Percentiles rank a stretch among this genome's conserved stretches.
phyloP scores from a whole-genome alignment of 2,329 filamentous ascomycete species.

The Arthrocladium fulminans region DNA sequence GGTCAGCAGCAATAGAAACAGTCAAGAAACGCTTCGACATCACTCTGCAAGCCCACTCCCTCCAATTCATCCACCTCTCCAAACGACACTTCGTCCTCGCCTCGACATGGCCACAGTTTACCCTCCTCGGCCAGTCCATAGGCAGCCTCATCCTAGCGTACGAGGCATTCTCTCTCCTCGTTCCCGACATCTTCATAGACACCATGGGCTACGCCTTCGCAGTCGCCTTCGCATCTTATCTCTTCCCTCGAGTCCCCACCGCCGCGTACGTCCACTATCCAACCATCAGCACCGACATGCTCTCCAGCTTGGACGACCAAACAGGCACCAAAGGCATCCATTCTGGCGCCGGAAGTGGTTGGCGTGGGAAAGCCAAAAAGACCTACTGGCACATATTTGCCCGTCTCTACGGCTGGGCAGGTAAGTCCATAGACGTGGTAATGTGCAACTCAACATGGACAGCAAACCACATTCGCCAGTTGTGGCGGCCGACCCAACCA shows the following conservation, averaged over 20 bases:
- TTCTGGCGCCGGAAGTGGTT: conserved; percentile 67
- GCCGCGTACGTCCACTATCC: conserved; percentile 96
- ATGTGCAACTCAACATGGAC: conserved; percentile 99
- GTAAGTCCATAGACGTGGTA: conserved; percentile 77
- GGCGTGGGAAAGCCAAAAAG: conserved; percentile 62
- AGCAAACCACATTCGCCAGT: conserved; percentile 64
- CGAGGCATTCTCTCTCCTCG: conserved; percentile 85
- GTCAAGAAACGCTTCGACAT: conserved; percentile 90
- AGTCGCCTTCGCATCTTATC: conserved; percentile 67
- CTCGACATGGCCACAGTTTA: conserved; percentile 84
- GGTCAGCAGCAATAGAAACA: conserved; percentile 65
- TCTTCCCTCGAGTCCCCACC: conserved; percentile 74
- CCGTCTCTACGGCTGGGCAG: conserved; percentile 69
- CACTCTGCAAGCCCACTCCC: conserved; percentile 67
- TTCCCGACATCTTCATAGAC: conserved; percentile 89
- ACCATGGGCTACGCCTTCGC: conserved; percentile 98
- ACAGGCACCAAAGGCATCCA: conserved; percentile 65
- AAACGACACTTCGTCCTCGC: conserved; percentile 79
- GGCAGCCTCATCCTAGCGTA: conserved; percentile 81
- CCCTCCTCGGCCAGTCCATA: conserved; percentile 83
- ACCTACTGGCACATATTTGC: conserved; percentile 85
- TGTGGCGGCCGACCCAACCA: conserved; percentile 51
- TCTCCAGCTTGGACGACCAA: conserved; percentile 64
- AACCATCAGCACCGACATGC: conserved; percentile 97
- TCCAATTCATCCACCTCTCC: conserved; percentile 84